Base-by-base conservation (phyloP, 2,329 filamentous ascomycete species). In the Trichocomaceae sp. region DNA sequence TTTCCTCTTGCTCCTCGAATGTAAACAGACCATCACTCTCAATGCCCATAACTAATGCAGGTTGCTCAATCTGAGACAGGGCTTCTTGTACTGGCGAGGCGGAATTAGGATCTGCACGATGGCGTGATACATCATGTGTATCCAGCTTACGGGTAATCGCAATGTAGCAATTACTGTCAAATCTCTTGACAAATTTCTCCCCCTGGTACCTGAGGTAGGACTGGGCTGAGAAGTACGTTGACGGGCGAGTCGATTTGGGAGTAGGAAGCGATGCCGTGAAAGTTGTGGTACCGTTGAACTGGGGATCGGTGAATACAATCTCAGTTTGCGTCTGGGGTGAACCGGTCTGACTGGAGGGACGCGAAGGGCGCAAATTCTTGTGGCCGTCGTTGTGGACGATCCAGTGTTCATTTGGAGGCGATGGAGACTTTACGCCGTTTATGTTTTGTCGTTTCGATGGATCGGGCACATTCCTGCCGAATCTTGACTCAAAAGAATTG, bases 101-200 rank as follows among this genome's bases (percentile, higher is more conserved):
- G 1, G 65, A 75, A 33, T 68, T 70, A 10, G 68, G 62, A 19
- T 70, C 64, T 17, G 74, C 76, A 5, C 92, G 86, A 66, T 85
- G 83, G 23, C 91, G 83, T 13, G 90, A 95, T 23, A 99, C 84
- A 69, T 99, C 93, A 71, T 99, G 93, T 0, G 93, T 97, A 69
- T 99, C 93, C 15, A 99, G 82, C 73, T 99, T 99, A 65, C 93
- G 87, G 4, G 93, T 97, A 72, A 99, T 96, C 62, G 93, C 91
- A 63, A 99, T 97, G 75, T 99, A 99, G 75, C 93, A 99, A 71
- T 99, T 99, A 65, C 90, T 89, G 72, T 99, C 93, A 70, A 97
- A 99, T 9, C 93, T 87, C 71, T 88, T 90, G 64, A 97, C 93
- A 64, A 99, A 99, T 72, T 99, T 99, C 64, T 86, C 83, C 54